A percentile compares a stretch with the other conserved stretches of the same genome.
These are phyloP conservation scores for Saccharomyces hybrid DNA, from an alignment of 1,139 yeast genomes.

Conservation along the genomic window DNA sequence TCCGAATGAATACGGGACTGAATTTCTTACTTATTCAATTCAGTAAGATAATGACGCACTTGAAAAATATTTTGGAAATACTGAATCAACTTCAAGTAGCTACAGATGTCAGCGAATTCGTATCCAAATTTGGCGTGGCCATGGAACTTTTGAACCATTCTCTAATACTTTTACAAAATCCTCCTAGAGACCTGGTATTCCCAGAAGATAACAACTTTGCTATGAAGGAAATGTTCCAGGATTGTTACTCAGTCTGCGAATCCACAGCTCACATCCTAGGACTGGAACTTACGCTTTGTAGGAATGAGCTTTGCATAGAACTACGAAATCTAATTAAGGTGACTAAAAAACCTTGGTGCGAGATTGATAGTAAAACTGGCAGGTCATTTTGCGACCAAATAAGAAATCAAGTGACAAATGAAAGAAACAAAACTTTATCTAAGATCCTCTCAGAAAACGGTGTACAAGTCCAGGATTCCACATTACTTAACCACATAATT, in stretches of 20 bases:
- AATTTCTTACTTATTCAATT: constrained; percentile 22
- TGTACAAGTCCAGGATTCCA: constrained; percentile 26
- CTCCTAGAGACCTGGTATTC: constrained; percentile 26
- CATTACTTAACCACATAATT: constrained; percentile 21
- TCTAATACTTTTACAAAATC: constrained; percentile 26
- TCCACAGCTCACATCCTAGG: constrained; percentile 25
- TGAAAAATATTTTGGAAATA: constrained; percentile 13
- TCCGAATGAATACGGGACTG: constrained; percentile 18
- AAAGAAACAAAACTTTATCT: constrained; percentile 19
- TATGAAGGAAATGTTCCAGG: constrained; percentile 23
- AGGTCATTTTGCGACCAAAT: constrained; percentile 27
- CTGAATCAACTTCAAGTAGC: constrained; percentile 19
- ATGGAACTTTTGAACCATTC: constrained; percentile 19
- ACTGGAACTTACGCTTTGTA: constrained; percentile 25
- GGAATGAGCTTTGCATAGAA: constrained; percentile 27
- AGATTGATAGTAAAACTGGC: constrained; percentile 27
- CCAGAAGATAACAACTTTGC: constrained; percentile 25
- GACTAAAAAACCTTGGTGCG: constrained; percentile 34
- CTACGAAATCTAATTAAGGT: constrained; percentile 25
- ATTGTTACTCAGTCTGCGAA: constrained; percentile 16
- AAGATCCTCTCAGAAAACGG: constrained; percentile 19
- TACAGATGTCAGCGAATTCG: constrained; percentile 15
- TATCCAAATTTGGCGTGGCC: constrained; percentile 13
- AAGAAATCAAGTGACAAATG: constrained; percentile 20
- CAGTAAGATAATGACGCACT: constrained; percentile 12